Evolutionary conservation across 257 asterid genomes (phyloP).

Genomic region (Jacaranda copaia): DNA sequence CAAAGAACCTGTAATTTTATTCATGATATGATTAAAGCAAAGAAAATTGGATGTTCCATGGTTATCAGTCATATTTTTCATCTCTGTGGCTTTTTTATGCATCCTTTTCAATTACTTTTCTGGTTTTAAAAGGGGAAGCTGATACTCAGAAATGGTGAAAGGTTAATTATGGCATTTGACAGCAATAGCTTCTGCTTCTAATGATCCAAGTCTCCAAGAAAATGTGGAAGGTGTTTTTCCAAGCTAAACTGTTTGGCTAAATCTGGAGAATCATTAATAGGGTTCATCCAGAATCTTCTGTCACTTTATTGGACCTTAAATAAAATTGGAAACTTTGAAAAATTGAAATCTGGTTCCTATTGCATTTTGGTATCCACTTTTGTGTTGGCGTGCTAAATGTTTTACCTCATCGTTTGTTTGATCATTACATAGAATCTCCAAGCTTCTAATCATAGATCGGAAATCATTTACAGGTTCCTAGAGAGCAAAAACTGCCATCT

Average conservation of each 20-base stretch:
- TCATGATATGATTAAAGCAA: background rate
- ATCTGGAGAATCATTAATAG: background rate
- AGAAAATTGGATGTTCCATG: conserved; percentile 10
- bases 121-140: conserved; percentile 23
- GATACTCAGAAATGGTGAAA: conserved; percentile 25
- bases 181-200: background rate
- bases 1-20: too few species aligned
- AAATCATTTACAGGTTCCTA: conserved; percentile 76
- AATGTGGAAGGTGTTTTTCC: background rate
- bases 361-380: conserved; percentile 14
- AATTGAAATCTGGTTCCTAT: conserved; percentile 27
- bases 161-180: conserved; percentile 19
- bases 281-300: background rate
- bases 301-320: background rate
- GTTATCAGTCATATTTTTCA: too few species aligned
- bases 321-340: background rate
- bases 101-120: conserved; percentile 1
- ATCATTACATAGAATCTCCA: conserved; percentile 12
- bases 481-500: conserved; percentile 93
- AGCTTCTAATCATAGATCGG: background rate
- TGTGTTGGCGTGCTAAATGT: conserved; percentile 3
- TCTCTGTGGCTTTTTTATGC: background rate
- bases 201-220: too few species aligned
- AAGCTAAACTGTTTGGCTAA: too few species aligned
- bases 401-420: conserved; percentile 15